These are phyloP conservation scores for Cryphonectria japonica DNA, from an alignment of 2,329 filamentous ascomycete species.

Conservation along the genomic window DNA sequence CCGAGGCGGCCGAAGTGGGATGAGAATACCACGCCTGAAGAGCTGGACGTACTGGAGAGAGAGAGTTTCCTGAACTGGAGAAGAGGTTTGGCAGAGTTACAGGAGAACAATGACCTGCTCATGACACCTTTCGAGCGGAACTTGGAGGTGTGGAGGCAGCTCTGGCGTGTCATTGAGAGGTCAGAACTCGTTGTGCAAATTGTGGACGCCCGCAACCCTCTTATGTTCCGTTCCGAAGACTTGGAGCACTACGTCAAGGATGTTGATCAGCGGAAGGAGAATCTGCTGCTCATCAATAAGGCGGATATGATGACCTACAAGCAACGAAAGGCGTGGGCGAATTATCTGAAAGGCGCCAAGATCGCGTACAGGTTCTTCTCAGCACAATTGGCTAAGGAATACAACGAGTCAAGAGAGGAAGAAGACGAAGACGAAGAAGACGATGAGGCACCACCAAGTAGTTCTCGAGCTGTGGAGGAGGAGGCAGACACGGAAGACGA, in stretches of 20 bases:
- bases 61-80: constrained; percentile 86
- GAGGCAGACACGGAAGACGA: constrained; percentile 36
- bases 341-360: constrained; percentile 77
- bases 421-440: constrained; percentile 50
- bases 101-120: constrained; percentile 90
- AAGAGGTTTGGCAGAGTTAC: constrained; percentile 85
- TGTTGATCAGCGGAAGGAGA: constrained; percentile 84
- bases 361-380: constrained; percentile 98
- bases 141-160: constrained; percentile 93
- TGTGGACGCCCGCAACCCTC: constrained; percentile 92
- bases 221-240: constrained; percentile 93
- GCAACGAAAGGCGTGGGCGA: constrained; percentile 83
- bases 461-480: constrained; percentile 34
- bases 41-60: constrained; percentile 79
- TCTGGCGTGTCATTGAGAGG: constrained; percentile 97
- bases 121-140: constrained; percentile 99
- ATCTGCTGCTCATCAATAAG: constrained; percentile 94
- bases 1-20: constrained; percentile 91
- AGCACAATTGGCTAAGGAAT: constrained; percentile 85
- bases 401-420: constrained; percentile 74
- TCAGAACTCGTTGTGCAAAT: constrained; percentile 97
- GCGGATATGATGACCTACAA: constrained; percentile 96
- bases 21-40: constrained; percentile 76
- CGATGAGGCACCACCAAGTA: constrained; percentile 45
- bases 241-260: constrained; percentile 93